A percentile compares a stretch with the other conserved stretches of the same genome.
These are phyloP conservation scores for Neurospora sp. DNA, from an alignment of 495 filamentous ascomycete genomes.

Conservation along the genomic window DNA sequence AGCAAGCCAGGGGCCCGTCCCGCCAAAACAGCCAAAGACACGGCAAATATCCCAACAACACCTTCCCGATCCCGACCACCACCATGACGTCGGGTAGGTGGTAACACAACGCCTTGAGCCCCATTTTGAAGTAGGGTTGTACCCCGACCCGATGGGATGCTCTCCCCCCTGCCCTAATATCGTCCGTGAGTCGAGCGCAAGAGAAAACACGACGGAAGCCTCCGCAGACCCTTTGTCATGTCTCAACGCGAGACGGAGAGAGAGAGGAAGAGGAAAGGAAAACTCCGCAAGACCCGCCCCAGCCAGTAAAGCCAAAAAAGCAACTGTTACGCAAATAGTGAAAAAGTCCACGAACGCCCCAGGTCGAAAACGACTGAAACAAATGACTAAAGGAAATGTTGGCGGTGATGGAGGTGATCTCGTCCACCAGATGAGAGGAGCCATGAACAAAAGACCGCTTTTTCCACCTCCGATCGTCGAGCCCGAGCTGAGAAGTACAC, in stretches of 20 bases:
- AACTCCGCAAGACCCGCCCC: background rate
- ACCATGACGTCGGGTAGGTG: background rate
- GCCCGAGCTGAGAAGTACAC: background rate
- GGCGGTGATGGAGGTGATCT: background rate
- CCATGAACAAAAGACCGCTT: background rate
- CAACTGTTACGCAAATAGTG: background rate
- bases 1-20: background rate
- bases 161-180: background rate
- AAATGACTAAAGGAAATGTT: background rate
- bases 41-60: background rate
- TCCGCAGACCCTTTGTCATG: background rate
- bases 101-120: background rate
- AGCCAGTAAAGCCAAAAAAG: background rate
- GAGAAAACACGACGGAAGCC: background rate
- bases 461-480: background rate
- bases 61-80: background rate
- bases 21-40: background rate
- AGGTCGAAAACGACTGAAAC: background rate
- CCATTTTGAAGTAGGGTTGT: background rate
- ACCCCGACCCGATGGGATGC: background rate
- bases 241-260: background rate
- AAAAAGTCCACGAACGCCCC: background rate
- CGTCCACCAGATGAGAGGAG: background rate
- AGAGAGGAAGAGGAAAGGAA: background rate
- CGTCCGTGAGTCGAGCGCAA: background rate